These are phyloP conservation scores for Phytopythium aichiense DNA, from an alignment of 352 stramenopile species.

Conservation along the genomic window DNA sequence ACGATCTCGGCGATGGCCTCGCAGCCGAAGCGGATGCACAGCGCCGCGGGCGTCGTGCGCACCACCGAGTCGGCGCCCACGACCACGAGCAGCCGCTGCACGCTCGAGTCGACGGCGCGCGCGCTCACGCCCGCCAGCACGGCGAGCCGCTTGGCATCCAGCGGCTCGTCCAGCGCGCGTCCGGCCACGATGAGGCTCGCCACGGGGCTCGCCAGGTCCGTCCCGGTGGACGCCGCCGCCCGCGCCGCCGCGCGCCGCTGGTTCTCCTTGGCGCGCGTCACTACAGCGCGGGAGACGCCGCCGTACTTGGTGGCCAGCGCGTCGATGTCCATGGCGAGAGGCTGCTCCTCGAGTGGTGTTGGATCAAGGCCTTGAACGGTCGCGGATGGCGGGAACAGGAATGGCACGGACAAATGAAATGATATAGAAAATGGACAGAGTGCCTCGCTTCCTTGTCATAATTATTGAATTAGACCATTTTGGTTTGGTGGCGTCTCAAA, in stretches of 20 bases:
- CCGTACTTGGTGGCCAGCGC: conserved; percentile 43
- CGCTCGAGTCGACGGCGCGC: conserved; percentile 37
- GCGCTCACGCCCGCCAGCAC: conserved; percentile 34
- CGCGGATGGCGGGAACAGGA: too few species aligned
- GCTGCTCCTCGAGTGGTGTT: too few species aligned
- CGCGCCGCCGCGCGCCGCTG: conserved; percentile 45
- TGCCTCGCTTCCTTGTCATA: too few species aligned
- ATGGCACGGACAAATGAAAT: too few species aligned
- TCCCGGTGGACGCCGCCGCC: conserved; percentile 22
- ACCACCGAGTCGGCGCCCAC: conserved; percentile 44
- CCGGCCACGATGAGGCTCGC: conserved; percentile 64
- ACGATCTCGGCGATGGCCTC: conserved; percentile 61
- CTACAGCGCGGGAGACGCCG: conserved; percentile 43
- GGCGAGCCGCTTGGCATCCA: conserved; percentile 43
- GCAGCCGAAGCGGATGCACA: conserved; percentile 76
- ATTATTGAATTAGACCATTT: too few species aligned
- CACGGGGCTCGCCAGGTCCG: conserved; percentile 41
- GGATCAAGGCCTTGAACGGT: too few species aligned
- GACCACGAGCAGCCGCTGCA: conserved; percentile 48
- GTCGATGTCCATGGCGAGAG: conserved; percentile 42
- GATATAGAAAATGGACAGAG: too few species aligned
- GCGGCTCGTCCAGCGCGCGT: conserved; percentile 36
- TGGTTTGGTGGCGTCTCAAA: too few species aligned
- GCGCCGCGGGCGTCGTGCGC: conserved; percentile 38
- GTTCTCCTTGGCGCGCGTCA: conserved; percentile 47